Evolutionary conservation across 257 asterid genomes (phyloP), one percentile per base, ranked within the genome.

Genomic region (Forsythia viridissima): DNA sequence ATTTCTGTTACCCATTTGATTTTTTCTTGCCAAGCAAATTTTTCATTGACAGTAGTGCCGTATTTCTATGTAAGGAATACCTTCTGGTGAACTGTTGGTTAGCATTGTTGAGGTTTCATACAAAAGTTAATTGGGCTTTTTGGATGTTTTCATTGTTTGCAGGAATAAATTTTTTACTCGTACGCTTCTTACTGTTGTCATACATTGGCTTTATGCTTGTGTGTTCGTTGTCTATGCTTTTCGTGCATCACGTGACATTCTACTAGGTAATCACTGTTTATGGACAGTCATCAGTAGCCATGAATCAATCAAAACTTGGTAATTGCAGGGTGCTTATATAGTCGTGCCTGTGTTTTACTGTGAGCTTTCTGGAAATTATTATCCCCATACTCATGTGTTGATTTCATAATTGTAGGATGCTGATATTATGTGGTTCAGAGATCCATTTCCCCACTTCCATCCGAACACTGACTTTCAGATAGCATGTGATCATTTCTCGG

Each of bases 381-480:
- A 21, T 61, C 13, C 7, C 12, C 12, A 24, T 61, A 7, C 8
- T 63, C 39, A 11, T 30, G 70, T 2, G 8, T 30, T 10, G 37
- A 30, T 63, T 63, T 30, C 70, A 5, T 63, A 15, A n/a, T 74
- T 61, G 13, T 37, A 75, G 79, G 79, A 75, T 75, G 71, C 72
- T 34, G 79, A 75, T 59, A 41, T 75, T n/a, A 39, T 75, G 79
- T 75, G 79, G 79, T 66, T 75, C 72, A 59, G 79, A 30, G 41
- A 75, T 75, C 79, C 79, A 20, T 75, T 75, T 41, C 79, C 79
- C 7, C 52, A 66, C 10, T 75, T 75, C 40, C 20, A 75, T 36
- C 59, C 59, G 40, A 55, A 61, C 18, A 16, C 79, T 16, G 72
- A 75, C 71, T 75, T 75, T 37, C 79, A 75, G 42, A 75, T 75